These are phyloP conservation scores for Wickerhamomyces bovis DNA, from an alignment of 805 yeast genomes.

Conservation along the genomic window DNA sequence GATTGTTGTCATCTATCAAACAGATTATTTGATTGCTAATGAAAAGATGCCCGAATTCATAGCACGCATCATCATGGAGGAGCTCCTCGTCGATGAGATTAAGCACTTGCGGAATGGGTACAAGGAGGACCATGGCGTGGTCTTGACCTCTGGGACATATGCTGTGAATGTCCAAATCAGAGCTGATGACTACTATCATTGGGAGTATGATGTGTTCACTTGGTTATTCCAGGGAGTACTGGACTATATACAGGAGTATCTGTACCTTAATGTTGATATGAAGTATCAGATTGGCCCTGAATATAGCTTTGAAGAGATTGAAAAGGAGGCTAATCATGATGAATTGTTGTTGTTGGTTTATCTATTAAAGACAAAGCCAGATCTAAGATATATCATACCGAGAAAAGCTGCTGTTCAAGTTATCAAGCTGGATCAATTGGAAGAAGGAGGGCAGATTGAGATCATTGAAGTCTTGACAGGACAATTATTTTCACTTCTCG, in stretches of 20 bases:
- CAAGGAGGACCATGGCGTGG: not conserved
- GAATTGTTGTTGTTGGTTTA: conserved; percentile 1
- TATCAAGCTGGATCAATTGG: not conserved
- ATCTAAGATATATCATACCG: conserved; percentile 3
- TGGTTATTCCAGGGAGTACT: conserved; percentile 8
- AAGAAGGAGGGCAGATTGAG: conserved; percentile 10
- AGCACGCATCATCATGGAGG: conserved; percentile 6
- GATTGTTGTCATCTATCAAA: conserved; percentile 7
- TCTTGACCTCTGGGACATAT: not conserved
- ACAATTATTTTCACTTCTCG: conserved; percentile 8
- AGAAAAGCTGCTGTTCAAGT: not conserved
- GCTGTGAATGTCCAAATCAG: not conserved
- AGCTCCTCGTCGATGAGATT: conserved; percentile 6
- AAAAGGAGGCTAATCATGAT: conserved; percentile 2
- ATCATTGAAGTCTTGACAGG: conserved; percentile 8
- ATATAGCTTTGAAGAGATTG: not conserved
- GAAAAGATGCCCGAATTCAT: conserved; percentile 9
- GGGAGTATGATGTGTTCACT: conserved; percentile 9
- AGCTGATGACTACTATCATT: conserved; percentile 4
- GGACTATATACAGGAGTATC: conserved; percentile 5
- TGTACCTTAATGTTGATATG: conserved; percentile 1
- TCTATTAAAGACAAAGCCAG: not conserved
- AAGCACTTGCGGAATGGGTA: not conserved
- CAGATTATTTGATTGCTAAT: conserved; percentile 12
- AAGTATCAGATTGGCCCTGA: not conserved